Evolutionary conservation across 371 early-diverging fungal species (phyloP).

Genomic region (Smittium mucronatum): DNA sequence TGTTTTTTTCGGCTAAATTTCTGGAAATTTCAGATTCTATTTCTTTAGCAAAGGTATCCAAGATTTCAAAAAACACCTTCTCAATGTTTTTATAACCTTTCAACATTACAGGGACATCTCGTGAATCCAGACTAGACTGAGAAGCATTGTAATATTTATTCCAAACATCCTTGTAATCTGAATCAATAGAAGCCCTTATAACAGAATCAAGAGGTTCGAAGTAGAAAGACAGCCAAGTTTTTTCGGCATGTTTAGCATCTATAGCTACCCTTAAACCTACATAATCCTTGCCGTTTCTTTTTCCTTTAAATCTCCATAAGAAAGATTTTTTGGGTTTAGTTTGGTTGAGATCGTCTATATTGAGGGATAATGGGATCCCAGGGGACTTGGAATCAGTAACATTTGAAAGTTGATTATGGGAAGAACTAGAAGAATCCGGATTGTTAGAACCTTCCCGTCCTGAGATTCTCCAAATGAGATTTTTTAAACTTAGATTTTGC

Average conservation of each 20-base stretch:
- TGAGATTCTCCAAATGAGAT: background rate
- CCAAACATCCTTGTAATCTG: background rate
- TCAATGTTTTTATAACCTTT: background rate
- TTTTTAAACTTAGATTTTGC: background rate
- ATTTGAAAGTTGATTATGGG: background rate
- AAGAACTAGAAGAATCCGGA: background rate
- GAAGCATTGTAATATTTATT: background rate
- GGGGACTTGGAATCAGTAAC: background rate
- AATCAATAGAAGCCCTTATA: background rate
- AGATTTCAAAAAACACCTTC: background rate
- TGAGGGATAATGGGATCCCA: background rate
- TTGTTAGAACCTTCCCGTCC: background rate
- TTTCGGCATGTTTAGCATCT: conserved; percentile 8
- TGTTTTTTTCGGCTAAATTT: background rate
- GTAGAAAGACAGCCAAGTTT: conserved; percentile 1
- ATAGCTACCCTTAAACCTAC: conserved; percentile 5
- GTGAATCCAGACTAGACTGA: background rate
- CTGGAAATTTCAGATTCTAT: background rate
- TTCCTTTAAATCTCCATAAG: conserved; percentile 6
- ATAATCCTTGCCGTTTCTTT: conserved; percentile 6
- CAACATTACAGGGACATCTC: background rate
- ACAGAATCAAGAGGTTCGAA: background rate
- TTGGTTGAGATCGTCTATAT: background rate
- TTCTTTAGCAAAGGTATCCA: background rate
- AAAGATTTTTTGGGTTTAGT: background rate